phyloP scores from a whole-genome alignment of 1,139 yeast species.

The Saccharomyces uvarum region DNA sequence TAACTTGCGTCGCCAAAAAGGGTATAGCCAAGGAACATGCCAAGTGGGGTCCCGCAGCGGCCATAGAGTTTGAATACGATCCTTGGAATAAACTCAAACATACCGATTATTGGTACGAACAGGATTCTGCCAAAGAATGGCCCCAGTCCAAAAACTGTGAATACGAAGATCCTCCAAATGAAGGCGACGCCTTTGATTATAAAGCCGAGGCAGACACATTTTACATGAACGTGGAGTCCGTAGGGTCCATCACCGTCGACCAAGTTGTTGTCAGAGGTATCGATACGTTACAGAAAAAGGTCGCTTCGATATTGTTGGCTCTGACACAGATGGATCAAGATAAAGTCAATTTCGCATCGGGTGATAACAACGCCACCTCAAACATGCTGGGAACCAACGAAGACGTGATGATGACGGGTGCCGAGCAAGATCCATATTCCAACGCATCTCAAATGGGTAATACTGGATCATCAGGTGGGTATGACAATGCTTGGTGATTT shows the following conservation, averaged over 20 bases:
- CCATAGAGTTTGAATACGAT: conserved; percentile 96
- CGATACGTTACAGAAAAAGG: conserved; percentile 75
- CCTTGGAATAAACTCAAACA: conserved; percentile 98
- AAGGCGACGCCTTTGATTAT: conserved; percentile 81
- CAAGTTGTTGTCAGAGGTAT: conserved; percentile 83
- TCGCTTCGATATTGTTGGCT: conserved; percentile 83
- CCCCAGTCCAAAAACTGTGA: conserved; percentile 81
- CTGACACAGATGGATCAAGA: conserved; percentile 49
- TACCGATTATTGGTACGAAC: conserved; percentile 95
- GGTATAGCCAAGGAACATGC: conserved; percentile 98
- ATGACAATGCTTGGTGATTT: conserved; percentile 29
- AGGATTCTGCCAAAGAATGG: conserved; percentile 85
- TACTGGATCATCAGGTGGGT: conserved; percentile 22
- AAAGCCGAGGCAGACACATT: conserved; percentile 72
- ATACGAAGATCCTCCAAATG: conserved; percentile 93
- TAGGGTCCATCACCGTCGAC: conserved; percentile 81
- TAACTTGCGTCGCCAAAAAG: conserved; percentile 92
- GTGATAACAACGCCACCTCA: conserved; percentile 43
- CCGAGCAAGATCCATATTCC: conserved; percentile 38
- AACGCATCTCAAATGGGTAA: conserved; percentile 25
- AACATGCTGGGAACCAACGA: conserved; percentile 25
- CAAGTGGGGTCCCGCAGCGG: conserved; percentile 95
- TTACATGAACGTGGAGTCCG: conserved; percentile 85
- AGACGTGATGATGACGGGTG: conserved; percentile 37
- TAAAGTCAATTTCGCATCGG: conserved; percentile 43